phyloP scores from a whole-genome alignment of 2,329 filamentous ascomycete genomes.

The Penicillium aurantiogriseum region DNA sequence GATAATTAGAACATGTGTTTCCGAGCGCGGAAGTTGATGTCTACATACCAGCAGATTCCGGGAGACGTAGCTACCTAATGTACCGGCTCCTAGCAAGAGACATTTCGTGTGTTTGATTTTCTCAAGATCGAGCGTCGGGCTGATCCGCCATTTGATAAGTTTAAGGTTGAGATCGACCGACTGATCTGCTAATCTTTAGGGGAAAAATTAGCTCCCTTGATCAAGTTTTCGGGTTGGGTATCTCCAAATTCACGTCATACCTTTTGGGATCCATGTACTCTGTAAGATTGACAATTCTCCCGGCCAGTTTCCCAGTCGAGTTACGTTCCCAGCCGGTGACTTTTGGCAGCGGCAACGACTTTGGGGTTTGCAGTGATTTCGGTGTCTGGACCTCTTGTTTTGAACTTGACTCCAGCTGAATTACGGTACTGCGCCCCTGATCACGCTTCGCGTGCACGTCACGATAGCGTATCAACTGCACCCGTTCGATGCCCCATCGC shows the following conservation, averaged over 20 bases:
- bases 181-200: constrained; percentile 71
- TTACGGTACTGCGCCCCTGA: constrained; percentile 75
- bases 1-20: constrained; percentile 6
- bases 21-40: background rate
- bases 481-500: constrained; percentile 71
- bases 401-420: constrained; percentile 56
- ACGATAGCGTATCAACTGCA: constrained; percentile 86
- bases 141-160: constrained; percentile 97
- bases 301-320: constrained; percentile 70
- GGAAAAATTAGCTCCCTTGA: background rate
- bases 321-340: constrained; percentile 95
- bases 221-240: background rate
- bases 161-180: constrained; percentile 95
- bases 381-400: constrained; percentile 32
- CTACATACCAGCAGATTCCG: constrained; percentile 69
- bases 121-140: constrained; percentile 82
- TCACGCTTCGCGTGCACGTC: constrained; percentile 76
- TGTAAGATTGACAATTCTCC: constrained; percentile 76
- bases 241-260: constrained; percentile 19
- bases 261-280: constrained; percentile 90
- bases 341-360: constrained; percentile 64
- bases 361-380: constrained; percentile 8
- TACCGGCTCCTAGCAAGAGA: constrained; percentile 86
- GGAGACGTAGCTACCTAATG: constrained; percentile 89
- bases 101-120: constrained; percentile 87